Conservation (phyloP, 495 filamentous ascomycete species). For the Saxophila tyrrhenica region DNA sequence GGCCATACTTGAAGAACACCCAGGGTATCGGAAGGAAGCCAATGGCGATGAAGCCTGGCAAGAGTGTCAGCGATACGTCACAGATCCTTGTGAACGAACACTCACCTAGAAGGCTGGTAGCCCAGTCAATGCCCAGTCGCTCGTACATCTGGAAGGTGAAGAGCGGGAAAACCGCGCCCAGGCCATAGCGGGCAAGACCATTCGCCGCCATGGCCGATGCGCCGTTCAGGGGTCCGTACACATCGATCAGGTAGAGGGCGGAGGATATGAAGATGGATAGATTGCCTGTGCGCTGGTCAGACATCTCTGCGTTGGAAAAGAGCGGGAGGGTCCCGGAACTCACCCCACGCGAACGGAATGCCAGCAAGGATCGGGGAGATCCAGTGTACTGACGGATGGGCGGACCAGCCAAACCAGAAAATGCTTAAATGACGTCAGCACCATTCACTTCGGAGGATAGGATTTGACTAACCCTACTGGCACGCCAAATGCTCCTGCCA, state of each 20-base stretch:
- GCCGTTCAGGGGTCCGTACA: constrained; percentile 45
- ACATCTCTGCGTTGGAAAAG: no score
- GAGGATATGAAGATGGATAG: constrained; percentile 20
- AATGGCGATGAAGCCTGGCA: constrained; percentile 34
- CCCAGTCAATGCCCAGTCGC: constrained; percentile 33
- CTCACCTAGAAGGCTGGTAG: constrained; percentile 33
- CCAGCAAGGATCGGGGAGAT: constrained; percentile 45
- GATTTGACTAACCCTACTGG: constrained; percentile 28
- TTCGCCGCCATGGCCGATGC: constrained; percentile 54
- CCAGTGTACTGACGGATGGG: constrained; percentile 36
- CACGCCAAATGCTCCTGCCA: constrained; percentile 34
- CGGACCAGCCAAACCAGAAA: constrained; percentile 42
- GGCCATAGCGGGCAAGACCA: constrained; percentile 48
- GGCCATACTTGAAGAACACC: constrained; percentile 31
- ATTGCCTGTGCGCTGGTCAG: no score
- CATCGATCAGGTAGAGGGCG: constrained; percentile 48
- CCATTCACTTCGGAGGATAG: no score
- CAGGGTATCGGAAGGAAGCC: constrained; percentile 34
- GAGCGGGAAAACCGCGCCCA: constrained; percentile 54
- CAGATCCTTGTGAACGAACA: no score
- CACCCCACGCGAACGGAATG: constrained; percentile 57
- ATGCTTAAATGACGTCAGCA: constrained; percentile 16
- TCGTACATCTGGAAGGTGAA: constrained; percentile 39
- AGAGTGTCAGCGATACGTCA: no score
- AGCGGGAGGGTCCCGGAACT: no score